A percentile compares a stretch with the other conserved stretches of the same genome.
Evolutionary conservation across 1,139 yeast species (phyloP).

Genomic region (Arxiozyma heterogenica): DNA sequence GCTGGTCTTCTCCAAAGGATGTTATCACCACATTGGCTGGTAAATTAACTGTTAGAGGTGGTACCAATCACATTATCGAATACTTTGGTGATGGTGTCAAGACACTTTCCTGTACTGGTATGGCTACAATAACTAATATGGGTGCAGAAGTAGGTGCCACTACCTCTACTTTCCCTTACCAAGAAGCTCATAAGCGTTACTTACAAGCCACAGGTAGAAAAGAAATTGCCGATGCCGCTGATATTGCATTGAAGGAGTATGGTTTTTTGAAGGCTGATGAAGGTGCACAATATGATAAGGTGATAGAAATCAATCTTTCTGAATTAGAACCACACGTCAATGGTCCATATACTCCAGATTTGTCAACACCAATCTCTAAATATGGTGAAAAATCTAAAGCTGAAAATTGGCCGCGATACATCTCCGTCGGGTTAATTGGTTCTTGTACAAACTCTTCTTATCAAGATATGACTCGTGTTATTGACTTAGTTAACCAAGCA

Average conservation of each 20-base stretch:
- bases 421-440: slow-evolving; percentile 89
- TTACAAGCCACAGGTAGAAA: slow-evolving; percentile 72
- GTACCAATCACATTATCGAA: slow-evolving; percentile 92
- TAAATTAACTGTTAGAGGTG: slow-evolving; percentile 85
- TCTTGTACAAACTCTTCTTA: slow-evolving; percentile 97
- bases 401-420: slow-evolving; percentile 73
- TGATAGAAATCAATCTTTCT: slow-evolving; percentile 67
- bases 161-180: slow-evolving; percentile 93
- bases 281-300: slow-evolving; percentile 75
- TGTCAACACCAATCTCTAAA: slow-evolving; percentile 73
- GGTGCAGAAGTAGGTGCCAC: slow-evolving; percentile 99
- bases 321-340: slow-evolving; percentile 81
- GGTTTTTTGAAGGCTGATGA: slow-evolving; percentile 68
- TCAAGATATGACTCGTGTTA: slow-evolving; percentile 96
- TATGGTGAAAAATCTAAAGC: slow-evolving; percentile 54
- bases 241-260: slow-evolving; percentile 49
- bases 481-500: slow-evolving; percentile 79
- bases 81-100: slow-evolving; percentile 92
- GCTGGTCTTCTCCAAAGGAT: slow-evolving; percentile 96
- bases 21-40: slow-evolving; percentile 90
- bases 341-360: slow-evolving; percentile 94
- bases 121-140: slow-evolving; percentile 99
- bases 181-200: slow-evolving; percentile 75
- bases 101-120: slow-evolving; percentile 86
- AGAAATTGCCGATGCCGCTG: slow-evolving; percentile 73